Evolutionary conservation across 2,329 filamentous ascomycete species (phyloP).

Genomic region (Botrytis deweyae): DNA sequence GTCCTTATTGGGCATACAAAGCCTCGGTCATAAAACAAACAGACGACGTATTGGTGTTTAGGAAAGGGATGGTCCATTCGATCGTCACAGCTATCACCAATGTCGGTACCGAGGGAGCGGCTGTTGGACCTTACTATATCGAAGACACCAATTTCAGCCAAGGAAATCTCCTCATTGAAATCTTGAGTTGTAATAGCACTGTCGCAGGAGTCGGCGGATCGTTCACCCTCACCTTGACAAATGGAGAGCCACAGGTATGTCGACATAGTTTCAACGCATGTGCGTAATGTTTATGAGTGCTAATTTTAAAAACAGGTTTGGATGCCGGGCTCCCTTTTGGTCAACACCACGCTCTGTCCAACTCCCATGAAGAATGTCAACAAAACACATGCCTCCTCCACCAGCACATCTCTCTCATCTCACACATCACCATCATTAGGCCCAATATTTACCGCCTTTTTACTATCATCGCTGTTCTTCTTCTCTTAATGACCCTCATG

Average conservation of each 20-base stretch:
- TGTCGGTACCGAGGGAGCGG: slow-evolving; percentile 11
- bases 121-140: slow-evolving; percentile 24
- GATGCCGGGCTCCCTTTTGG: slow-evolving; percentile 14
- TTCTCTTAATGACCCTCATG: slow-evolving; percentile 3
- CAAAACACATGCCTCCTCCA: slow-evolving; percentile 6
- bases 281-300: neutral
- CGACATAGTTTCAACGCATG: neutral
- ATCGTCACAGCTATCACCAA: slow-evolving; percentile 26
- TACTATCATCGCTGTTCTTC: slow-evolving; percentile 1
- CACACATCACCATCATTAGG: neutral
- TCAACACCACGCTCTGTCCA: slow-evolving; percentile 22
- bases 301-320: slow-evolving; percentile 14
- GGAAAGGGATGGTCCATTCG: slow-evolving; percentile 25
- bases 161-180: slow-evolving; percentile 25
- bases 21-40: slow-evolving; percentile 16
- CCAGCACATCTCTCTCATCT: slow-evolving; percentile 1
- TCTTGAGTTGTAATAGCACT: slow-evolving; percentile 16
- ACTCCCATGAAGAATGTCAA: slow-evolving; percentile 21
- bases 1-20: slow-evolving; percentile 28
- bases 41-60: slow-evolving; percentile 26
- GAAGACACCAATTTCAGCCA: slow-evolving; percentile 24
- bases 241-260: slow-evolving; percentile 18
- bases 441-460: neutral
- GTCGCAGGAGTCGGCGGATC: neutral
- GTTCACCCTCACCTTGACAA: slow-evolving; percentile 4